phyloP scores from a whole-genome alignment of 2,329 filamentous ascomycete genomes.

The Phialocephala sp. region DNA sequence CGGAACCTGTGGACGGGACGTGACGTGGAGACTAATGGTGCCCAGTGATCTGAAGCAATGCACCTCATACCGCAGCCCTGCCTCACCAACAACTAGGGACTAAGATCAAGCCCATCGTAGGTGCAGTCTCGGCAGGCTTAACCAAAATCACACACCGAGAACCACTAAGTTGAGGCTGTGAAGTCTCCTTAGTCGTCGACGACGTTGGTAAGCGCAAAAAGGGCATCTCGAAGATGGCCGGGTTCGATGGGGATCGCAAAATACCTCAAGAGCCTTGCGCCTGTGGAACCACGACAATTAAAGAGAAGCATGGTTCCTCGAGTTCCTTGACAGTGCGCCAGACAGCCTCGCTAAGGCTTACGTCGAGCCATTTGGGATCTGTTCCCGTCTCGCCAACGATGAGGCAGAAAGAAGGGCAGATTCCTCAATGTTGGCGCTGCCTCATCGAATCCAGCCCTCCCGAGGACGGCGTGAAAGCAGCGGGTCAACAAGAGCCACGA shows the following conservation, averaged over 20 bases:
- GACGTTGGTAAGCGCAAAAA: conserved; percentile 12
- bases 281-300: conserved; percentile 7
- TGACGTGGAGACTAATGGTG: background rate
- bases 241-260: conserved; percentile 1
- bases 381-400: conserved; percentile 15
- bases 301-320: conserved; percentile 13
- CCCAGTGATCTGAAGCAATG: conserved; percentile 9
- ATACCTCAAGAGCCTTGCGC: conserved; percentile 26
- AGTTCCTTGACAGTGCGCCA: conserved; percentile 12
- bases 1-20: background rate
- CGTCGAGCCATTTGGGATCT: conserved; percentile 12
- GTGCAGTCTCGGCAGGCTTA: conserved; percentile 17
- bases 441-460: conserved; percentile 4
- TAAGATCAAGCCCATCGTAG: conserved; percentile 1
- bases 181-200: conserved; percentile 13
- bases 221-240: conserved; percentile 11
- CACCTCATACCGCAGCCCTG: conserved; percentile 14
- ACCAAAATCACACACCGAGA: conserved; percentile 21
- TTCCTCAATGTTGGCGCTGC: conserved; percentile 13
- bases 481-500: conserved; percentile 12
- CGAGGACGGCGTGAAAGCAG: conserved; percentile 13
- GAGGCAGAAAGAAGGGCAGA: conserved; percentile 25
- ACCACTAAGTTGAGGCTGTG: conserved; percentile 12
- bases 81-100: conserved; percentile 5
- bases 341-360: conserved; percentile 27